phyloP scores from a whole-genome alignment of 768 basidiomycete genomes.

The Lentinus tigrinus region DNA sequence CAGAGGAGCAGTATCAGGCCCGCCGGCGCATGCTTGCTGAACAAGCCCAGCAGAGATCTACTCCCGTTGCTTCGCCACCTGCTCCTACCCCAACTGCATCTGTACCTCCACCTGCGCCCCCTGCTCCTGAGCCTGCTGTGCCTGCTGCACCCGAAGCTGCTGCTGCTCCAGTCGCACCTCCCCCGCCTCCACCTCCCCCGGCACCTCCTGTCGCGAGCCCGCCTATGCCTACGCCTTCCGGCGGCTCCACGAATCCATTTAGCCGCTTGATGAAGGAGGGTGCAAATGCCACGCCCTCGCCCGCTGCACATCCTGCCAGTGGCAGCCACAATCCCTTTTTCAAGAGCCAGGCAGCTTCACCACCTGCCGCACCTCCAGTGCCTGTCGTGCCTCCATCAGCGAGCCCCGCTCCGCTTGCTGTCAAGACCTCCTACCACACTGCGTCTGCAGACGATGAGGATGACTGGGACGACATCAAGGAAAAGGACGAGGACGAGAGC shows the following conservation, averaged over 20 bases:
- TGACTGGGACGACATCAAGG: constrained; percentile 84
- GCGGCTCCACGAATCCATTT: constrained; percentile 77
- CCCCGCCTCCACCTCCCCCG: constrained; percentile 38
- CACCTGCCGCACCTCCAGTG: constrained; percentile 35
- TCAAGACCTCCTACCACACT: constrained; percentile 60
- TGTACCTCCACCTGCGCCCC: constrained; percentile 45
- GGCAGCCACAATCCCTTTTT: constrained; percentile 78
- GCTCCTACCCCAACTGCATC: constrained; percentile 44
- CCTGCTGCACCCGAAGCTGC: constrained; percentile 29
- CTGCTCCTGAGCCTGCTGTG: constrained; percentile 39
- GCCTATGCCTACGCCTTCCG: constrained; percentile 30
- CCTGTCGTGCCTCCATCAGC: constrained; percentile 38
- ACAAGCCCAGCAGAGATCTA: constrained; percentile 25
- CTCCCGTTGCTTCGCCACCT: constrained; percentile 36
- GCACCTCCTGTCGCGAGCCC: constrained; percentile 28
- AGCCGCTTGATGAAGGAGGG: constrained; percentile 60
- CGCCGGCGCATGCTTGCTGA: constrained; percentile 26
- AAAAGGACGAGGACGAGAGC: constrained; percentile 66
- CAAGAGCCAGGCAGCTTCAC: constrained; percentile 44
- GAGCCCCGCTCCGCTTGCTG: constrained; percentile 52
- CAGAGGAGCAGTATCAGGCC: constrained; percentile 41
- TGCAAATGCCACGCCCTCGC: constrained; percentile 33
- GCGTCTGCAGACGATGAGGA: constrained; percentile 62
- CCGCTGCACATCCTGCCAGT: constrained; percentile 35
- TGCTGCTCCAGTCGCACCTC: constrained; percentile 31